phyloP scores from a whole-genome alignment of 2,329 filamentous ascomycete species.

The Cadophora sp. region DNA sequence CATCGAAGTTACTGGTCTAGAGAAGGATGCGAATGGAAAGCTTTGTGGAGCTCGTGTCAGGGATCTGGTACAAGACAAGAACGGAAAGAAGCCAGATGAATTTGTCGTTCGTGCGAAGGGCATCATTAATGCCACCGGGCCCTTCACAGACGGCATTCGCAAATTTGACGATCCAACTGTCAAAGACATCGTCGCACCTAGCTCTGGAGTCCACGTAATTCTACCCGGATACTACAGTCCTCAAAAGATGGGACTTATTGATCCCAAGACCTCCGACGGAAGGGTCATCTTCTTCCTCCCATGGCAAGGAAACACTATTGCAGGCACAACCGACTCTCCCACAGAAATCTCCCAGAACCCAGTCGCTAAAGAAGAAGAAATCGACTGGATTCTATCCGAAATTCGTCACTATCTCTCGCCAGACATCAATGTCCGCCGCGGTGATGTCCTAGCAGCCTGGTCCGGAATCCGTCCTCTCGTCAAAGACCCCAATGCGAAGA shows the following conservation, averaged over 20 bases:
- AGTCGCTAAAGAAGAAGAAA: conserved; percentile 80
- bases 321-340: conserved; percentile 84
- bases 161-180: conserved; percentile 79
- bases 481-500: conserved; percentile 83
- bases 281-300: conserved; percentile 93
- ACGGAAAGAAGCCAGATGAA: conserved; percentile 66
- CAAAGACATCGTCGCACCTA: conserved; percentile 83
- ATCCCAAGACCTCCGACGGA: conserved; percentile 85
- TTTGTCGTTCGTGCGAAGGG: conserved; percentile 80
- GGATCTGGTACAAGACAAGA: conserved; percentile 70
- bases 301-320: conserved; percentile 93
- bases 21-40: conserved; percentile 75
- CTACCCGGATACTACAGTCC: conserved; percentile 88
- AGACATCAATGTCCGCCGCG: conserved; percentile 83
- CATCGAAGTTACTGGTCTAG: conserved; percentile 77
- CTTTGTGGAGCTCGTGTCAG: conserved; percentile 77
- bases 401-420: conserved; percentile 82
- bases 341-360: conserved; percentile 76
- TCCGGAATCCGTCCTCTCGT: conserved; percentile 87
- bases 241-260: conserved; percentile 85
- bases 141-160: conserved; percentile 84
- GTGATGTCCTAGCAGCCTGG: conserved; percentile 90
- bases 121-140: conserved; percentile 87
- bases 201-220: conserved; percentile 85
- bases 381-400: conserved; percentile 86